Conservation (phyloP, 2,329 filamentous ascomycete species). For the Pseudopyricularia cyperi region DNA sequence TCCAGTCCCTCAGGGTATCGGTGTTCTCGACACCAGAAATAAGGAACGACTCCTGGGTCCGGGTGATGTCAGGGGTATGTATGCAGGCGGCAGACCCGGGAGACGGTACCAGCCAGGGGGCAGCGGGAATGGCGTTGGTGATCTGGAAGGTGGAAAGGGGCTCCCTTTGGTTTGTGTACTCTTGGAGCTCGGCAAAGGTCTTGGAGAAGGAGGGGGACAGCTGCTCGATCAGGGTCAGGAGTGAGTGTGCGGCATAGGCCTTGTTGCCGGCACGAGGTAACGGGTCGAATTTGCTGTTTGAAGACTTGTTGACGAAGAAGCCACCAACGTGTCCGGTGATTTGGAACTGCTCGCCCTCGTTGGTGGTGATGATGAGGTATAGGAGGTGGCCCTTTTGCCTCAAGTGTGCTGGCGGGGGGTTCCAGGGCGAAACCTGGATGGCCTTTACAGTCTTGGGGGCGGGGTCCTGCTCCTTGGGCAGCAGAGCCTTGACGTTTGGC, state of each 20-base stretch:
- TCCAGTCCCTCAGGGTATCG: conserved; percentile 94
- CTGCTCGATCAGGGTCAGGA: conserved; percentile 64
- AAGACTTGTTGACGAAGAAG: conserved; percentile 95
- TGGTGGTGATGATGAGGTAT: conserved; percentile 79
- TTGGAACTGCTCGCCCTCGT: conserved; percentile 88
- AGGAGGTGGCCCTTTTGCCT: conserved; percentile 85
- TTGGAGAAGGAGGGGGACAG: conserved; percentile 74
- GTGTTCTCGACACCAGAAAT: conserved; percentile 85
- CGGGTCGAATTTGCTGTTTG: conserved; percentile 90
- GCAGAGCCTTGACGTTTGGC: conserved; percentile 54
- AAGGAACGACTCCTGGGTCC: conserved; percentile 86
- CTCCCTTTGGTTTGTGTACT: conserved; percentile 74
- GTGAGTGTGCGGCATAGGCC: conserved; percentile 67
- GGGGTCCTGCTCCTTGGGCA: conserved; percentile 53
- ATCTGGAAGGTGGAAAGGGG: conserved; percentile 89
- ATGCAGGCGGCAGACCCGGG: conserved; percentile 48
- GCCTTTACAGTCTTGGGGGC: conserved; percentile 85
- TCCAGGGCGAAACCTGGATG: conserved; percentile 84
- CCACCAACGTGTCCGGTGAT: conserved; percentile 88
- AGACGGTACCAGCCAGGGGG: conserved; percentile 78
- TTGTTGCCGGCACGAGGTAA: conserved; percentile 69
- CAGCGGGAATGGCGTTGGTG: conserved; percentile 83
- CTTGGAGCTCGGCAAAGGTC: conserved; percentile 66
- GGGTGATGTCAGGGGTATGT: conserved; percentile 73
- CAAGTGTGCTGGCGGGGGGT: conserved; percentile 84